These are phyloP conservation scores for Areca catechu DNA, from an alignment of 176 grass and related monocot species.

Conservation along the genomic window DNA sequence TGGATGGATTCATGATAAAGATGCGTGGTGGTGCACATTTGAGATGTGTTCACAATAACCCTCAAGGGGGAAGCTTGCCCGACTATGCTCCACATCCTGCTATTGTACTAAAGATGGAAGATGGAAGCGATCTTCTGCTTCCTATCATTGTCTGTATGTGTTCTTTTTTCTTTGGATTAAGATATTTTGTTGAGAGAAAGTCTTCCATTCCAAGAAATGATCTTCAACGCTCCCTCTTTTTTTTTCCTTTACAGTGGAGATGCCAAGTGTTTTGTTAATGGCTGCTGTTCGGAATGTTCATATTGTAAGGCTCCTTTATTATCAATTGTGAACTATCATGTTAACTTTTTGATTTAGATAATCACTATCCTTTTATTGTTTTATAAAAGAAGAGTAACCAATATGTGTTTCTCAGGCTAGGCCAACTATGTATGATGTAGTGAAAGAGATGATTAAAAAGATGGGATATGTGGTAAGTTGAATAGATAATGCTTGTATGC, in stretches of 20 bases:
- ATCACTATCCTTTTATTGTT: slow-evolving; percentile 9
- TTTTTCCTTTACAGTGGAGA: slow-evolving; percentile 59
- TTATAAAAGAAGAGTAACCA: neutral
- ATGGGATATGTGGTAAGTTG: slow-evolving; percentile 77
- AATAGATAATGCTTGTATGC: neutral
- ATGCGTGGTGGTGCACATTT: slow-evolving; percentile 75
- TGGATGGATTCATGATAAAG: slow-evolving; percentile 84
- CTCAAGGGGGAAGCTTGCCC: slow-evolving; percentile 58
- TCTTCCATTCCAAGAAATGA: no score
- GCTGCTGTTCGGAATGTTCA: slow-evolving; percentile 90
- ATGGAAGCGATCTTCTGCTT: slow-evolving; percentile 80
- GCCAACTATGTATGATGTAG: slow-evolving; percentile 87
- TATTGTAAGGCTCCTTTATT: slow-evolving; percentile 50
- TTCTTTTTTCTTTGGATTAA: slow-evolving; percentile 6
- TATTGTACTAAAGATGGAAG: slow-evolving; percentile 92
- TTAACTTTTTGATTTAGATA: slow-evolving; percentile 5
- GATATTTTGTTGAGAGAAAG: no score
- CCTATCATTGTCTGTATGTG: slow-evolving; percentile 94
- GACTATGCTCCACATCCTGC: slow-evolving; percentile 78
- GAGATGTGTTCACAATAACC: slow-evolving; percentile 65
- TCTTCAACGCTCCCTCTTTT: neutral
- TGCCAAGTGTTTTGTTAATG: slow-evolving; percentile 90
- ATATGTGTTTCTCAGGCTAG: slow-evolving; percentile 40
- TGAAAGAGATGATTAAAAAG: slow-evolving; percentile 70
- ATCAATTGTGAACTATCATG: neutral